Conservation (phyloP, 371 early-diverging fungal species). For the Rhizomucor miehei region DNA sequence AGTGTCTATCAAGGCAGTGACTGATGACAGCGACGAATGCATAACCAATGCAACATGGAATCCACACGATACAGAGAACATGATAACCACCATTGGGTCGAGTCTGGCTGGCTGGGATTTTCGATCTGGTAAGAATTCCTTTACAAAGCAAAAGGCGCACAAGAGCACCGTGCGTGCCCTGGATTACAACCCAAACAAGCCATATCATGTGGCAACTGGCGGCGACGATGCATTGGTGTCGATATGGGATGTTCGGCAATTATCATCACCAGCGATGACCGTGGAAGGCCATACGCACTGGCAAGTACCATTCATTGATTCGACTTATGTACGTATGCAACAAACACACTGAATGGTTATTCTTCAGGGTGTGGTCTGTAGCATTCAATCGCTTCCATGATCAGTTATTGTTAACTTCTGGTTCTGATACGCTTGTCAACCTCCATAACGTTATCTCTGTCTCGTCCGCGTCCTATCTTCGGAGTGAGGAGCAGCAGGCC, state of each 20-base stretch:
- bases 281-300: slow-evolving; percentile 84
- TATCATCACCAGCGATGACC: slow-evolving; percentile 50
- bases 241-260: slow-evolving; percentile 81
- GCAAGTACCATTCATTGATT: slow-evolving; percentile 30
- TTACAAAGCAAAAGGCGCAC: slow-evolving; percentile 59
- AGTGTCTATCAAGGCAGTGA: neutral
- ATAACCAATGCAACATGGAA: slow-evolving; percentile 65
- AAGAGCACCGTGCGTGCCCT: slow-evolving; percentile 64
- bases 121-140: slow-evolving; percentile 45
- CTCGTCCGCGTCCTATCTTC: slow-evolving; percentile 68
- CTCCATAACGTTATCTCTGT: slow-evolving; percentile 79
- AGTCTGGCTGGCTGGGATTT: slow-evolving; percentile 73
- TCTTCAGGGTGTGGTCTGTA: slow-evolving; percentile 75
- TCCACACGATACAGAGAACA: slow-evolving; percentile 61
- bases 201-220: slow-evolving; percentile 75
- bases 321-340: neutral
- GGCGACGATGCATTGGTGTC: slow-evolving; percentile 83
- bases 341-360: neutral
- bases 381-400: slow-evolving; percentile 87
- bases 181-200: slow-evolving; percentile 85
- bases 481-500: slow-evolving; percentile 21
- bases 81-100: slow-evolving; percentile 47
- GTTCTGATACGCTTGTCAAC: slow-evolving; percentile 85
- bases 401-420: slow-evolving; percentile 80
- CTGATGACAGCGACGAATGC: slow-evolving; percentile 3